Evolutionary conservation across 129 eudicot genomes (phyloP).

Genomic region (Gnaphalium uliginosum): DNA sequence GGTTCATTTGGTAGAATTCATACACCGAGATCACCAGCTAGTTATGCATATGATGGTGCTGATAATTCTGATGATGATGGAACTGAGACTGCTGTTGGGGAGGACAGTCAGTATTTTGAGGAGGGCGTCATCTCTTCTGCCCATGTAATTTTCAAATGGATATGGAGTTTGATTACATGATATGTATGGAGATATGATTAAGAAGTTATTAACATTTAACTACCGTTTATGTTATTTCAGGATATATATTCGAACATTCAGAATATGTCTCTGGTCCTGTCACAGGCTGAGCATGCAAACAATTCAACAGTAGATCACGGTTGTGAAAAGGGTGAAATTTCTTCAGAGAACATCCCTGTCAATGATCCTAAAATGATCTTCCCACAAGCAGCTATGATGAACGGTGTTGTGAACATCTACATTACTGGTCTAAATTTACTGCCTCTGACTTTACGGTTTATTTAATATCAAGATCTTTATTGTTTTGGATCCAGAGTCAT

Average conservation of each 20-base stretch:
- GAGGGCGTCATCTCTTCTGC: slow-evolving; percentile 45
- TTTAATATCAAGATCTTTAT: slow-evolving; percentile 12
- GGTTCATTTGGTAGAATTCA: slow-evolving; percentile 66
- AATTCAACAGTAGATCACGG: slow-evolving; percentile 35
- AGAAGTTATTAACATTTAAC: not conserved
- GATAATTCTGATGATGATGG: slow-evolving; percentile 79
- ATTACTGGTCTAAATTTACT: slow-evolving; percentile 12
- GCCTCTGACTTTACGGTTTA: slow-evolving; percentile 9
- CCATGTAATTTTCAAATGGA: slow-evolving; percentile 36
- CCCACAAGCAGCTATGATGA: slow-evolving; percentile 51
- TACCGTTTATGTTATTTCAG: slow-evolving; percentile 39
- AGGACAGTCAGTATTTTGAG: slow-evolving; percentile 46
- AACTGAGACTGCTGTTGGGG: slow-evolving; percentile 55
- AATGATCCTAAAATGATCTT: slow-evolving; percentile 43
- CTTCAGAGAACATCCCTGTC: slow-evolving; percentile 31
- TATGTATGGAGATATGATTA: not conserved
- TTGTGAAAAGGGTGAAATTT: slow-evolving; percentile 40
- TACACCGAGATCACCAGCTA: slow-evolving; percentile 72
- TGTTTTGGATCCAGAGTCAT: slow-evolving; percentile 49
- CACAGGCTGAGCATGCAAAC: slow-evolving; percentile 44
- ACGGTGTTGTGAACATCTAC: slow-evolving; percentile 52
- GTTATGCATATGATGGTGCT: slow-evolving; percentile 66
- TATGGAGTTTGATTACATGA: not conserved
- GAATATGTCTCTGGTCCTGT: slow-evolving; percentile 31
- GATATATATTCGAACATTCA: slow-evolving; percentile 46